A percentile compares a stretch with the other conserved stretches of the same genome.
Evolutionary conservation across 345 rosid genomes (phyloP).

Genomic region (Camelina hispida): DNA sequence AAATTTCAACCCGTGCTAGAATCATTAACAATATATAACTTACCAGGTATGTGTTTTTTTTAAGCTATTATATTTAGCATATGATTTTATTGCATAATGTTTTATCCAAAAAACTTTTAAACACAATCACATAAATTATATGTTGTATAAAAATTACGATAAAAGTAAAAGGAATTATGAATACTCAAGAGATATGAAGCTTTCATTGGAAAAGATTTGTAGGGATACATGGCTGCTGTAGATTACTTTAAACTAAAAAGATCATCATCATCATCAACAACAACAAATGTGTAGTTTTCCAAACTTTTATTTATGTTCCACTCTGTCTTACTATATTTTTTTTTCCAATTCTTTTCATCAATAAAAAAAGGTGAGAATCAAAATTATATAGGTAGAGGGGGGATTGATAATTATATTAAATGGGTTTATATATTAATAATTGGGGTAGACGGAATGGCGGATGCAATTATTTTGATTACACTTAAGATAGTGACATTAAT

Average conservation of each 20-base stretch:
- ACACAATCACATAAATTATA: too few species aligned
- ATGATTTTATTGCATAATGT: too few species aligned
- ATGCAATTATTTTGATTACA: conserved; percentile 31
- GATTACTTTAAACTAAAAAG: neutral
- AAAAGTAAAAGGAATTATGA: too few species aligned
- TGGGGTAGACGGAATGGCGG: conserved; percentile 5
- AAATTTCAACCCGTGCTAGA: too few species aligned
- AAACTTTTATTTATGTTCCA: neutral
- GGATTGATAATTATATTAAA: conserved; percentile 6
- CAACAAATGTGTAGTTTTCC: conserved; percentile 4
- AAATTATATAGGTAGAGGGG: conserved; percentile 2
- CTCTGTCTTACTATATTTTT: too few species aligned
- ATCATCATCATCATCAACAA: neutral
- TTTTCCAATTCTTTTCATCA: too few species aligned
- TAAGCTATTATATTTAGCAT: too few species aligned
- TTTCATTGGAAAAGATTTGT: neutral
- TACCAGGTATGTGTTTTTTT: too few species aligned
- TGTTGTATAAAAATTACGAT: too few species aligned
- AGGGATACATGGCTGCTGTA: neutral
- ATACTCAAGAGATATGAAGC: neutral
- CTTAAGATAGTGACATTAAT: conserved; percentile 32
- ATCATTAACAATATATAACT: too few species aligned
- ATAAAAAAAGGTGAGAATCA: neutral
- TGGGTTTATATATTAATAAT: neutral
- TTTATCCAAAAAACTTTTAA: too few species aligned